Evolutionary conservation across 1,139 yeast species (phyloP).

Genomic region (Lodderomyces jiufengensis): DNA sequence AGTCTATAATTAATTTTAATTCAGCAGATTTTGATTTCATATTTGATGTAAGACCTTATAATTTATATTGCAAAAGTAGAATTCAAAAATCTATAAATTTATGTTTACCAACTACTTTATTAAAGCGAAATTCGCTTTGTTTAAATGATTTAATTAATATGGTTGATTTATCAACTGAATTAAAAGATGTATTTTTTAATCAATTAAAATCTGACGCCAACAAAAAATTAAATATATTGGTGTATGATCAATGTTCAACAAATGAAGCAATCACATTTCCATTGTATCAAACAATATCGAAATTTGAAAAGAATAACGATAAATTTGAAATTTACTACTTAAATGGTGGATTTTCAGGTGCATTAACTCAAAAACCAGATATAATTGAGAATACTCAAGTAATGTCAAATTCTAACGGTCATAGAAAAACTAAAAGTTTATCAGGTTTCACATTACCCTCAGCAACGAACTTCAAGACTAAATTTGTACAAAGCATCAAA

Average conservation of each 20-base stretch:
- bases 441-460: conserved; percentile 38
- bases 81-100: conserved; percentile 30
- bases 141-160: conserved; percentile 29
- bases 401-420: conserved; percentile 1
- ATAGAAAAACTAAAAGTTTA: conserved; percentile 12
- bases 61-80: conserved; percentile 28
- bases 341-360: conserved; percentile 33
- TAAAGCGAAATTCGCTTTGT: conserved; percentile 34
- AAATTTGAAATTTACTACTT: conserved; percentile 31
- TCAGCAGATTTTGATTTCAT: conserved; percentile 16
- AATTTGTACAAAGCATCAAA: conserved; percentile 31
- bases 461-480: conserved; percentile 29
- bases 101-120: conserved; percentile 41
- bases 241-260: conserved; percentile 47
- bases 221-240: conserved; percentile 31
- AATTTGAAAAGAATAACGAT: conserved; percentile 28
- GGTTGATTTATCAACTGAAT: conserved; percentile 20
- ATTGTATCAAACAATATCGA: conserved; percentile 39
- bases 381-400: conserved; percentile 3
- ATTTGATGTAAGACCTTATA: conserved; percentile 40
- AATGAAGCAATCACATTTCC: conserved; percentile 30
- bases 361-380: conserved; percentile 3
- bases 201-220: conserved; percentile 9
- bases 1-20: background rate
- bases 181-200: conserved; percentile 3